A percentile compares a stretch with the other conserved stretches of the same genome.
phyloP scores from a whole-genome alignment of 1,284 basidiomycete species.

The Volvariella surrecta region DNA sequence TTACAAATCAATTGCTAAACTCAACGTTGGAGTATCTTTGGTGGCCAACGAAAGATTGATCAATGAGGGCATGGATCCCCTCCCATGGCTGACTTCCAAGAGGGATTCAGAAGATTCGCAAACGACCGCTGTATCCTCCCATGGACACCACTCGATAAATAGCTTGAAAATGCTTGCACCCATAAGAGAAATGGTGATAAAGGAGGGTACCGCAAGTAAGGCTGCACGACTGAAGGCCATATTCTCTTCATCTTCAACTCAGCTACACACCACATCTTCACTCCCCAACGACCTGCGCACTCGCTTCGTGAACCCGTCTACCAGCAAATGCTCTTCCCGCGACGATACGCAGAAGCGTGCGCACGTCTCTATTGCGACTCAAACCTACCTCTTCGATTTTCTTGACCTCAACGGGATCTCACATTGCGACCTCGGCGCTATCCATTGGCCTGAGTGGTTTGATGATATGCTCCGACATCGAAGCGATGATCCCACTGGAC shows the following conservation, averaged over 20 bases:
- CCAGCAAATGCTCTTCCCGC: not conserved
- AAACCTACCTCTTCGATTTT: conserved; percentile 18
- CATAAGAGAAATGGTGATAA: too few relatives aligned
- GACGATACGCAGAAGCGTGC: conserved; percentile 11
- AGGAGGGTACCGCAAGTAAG: too few relatives aligned
- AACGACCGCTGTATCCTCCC: conserved; percentile 32
- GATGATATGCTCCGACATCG: conserved; percentile 12
- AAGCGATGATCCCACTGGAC: conserved; percentile 17
- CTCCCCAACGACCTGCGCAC: not conserved
- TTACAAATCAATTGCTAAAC: not conserved
- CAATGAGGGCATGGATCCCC: not conserved
- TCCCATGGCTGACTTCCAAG: conserved; percentile 9
- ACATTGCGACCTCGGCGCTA: conserved; percentile 3
- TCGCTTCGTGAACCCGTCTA: conserved; percentile 1
- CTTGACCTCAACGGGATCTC: conserved; percentile 5
- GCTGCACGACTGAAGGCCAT: too few relatives aligned
- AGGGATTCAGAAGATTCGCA: conserved; percentile 53
- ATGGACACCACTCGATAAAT: not conserved
- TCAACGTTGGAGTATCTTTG: conserved; percentile 1
- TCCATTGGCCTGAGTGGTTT: conserved; percentile 29
- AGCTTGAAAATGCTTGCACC: too few relatives aligned
- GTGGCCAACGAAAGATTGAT: not conserved
- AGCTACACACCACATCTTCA: too few relatives aligned
- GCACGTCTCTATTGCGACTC: conserved; percentile 19
- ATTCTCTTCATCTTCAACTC: too few relatives aligned